phyloP scores from a whole-genome alignment of 208 protist species.

The Leptomonas seymouri region DNA sequence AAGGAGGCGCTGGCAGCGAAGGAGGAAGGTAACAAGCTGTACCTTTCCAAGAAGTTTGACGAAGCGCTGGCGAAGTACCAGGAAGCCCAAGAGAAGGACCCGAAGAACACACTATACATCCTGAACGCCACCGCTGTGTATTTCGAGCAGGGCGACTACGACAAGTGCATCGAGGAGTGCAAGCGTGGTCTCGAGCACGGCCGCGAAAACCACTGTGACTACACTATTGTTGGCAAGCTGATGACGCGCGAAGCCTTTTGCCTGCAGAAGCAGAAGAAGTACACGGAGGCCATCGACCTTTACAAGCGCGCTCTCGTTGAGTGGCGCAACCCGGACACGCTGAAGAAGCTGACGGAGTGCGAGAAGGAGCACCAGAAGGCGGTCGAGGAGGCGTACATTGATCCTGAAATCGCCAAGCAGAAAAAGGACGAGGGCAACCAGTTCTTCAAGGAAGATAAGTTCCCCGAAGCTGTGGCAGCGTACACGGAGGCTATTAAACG shows the following conservation, averaged over 20 bases:
- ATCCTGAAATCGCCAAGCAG: conserved; percentile 86
- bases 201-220: conserved; percentile 91
- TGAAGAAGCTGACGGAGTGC: conserved; percentile 87
- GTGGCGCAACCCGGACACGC: conserved; percentile 92
- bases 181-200: conserved; percentile 90
- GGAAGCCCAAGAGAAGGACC: conserved; percentile 80
- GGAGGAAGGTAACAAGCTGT: conserved; percentile 94
- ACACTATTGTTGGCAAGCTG: conserved; percentile 91
- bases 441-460: conserved; percentile 96
- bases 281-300: conserved; percentile 85
- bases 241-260: conserved; percentile 91
- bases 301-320: conserved; percentile 94
- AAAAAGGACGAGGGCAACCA: conserved; percentile 96
- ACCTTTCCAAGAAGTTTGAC: conserved; percentile 95
- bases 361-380: conserved; percentile 91
- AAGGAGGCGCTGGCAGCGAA: conserved; percentile 83
- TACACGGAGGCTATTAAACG: conserved; percentile 95
- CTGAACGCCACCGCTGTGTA: conserved; percentile 93
- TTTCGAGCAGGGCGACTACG: conserved; percentile 95
- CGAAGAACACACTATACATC: conserved; percentile 88
- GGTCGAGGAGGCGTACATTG: conserved; percentile 93
- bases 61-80: conserved; percentile 91
- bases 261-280: conserved; percentile 83
- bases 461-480: conserved; percentile 92
- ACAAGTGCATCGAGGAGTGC: conserved; percentile 92